These are phyloP conservation scores for Tilletia indica DNA, from an alignment of 1,284 basidiomycete genomes.

Conservation along the genomic window DNA sequence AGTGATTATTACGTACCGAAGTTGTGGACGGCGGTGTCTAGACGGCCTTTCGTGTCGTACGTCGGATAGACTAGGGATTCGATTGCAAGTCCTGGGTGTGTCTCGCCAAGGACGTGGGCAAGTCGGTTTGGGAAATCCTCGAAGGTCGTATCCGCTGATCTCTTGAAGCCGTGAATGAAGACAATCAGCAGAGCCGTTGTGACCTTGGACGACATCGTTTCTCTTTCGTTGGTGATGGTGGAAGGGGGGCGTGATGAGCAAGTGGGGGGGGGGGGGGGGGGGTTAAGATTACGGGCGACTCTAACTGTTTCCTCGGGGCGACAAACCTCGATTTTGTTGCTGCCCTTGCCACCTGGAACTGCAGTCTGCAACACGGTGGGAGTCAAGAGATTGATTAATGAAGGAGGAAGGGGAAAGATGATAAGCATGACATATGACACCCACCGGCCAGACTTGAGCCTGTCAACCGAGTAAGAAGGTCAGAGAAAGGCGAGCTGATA, in stretches of 20 bases:
- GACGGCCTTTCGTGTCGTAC: slow-evolving; percentile 69
- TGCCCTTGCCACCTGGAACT: too few relatives aligned
- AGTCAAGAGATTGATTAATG: too few relatives aligned
- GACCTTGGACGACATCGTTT: background rate
- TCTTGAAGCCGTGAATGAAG: slow-evolving; percentile 64
- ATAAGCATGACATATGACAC: too few relatives aligned
- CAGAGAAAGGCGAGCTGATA: too few relatives aligned
- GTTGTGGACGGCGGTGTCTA: slow-evolving; percentile 36
- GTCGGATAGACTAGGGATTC: slow-evolving; percentile 80
- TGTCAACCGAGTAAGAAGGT: too few relatives aligned
- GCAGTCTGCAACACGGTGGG: too few relatives aligned
- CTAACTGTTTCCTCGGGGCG: too few relatives aligned
- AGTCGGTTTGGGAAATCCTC: slow-evolving; percentile 72
- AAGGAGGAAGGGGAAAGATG: too few relatives aligned
- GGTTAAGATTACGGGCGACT: too few relatives aligned
- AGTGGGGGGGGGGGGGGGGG: too few relatives aligned
- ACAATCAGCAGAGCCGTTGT: background rate
- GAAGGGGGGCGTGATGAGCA: background rate
- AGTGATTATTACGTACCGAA: slow-evolving; percentile 19
- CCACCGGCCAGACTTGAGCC: too few relatives aligned
- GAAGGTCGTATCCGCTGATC: slow-evolving; percentile 72
- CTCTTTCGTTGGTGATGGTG: background rate
- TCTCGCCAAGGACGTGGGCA: slow-evolving; percentile 67
- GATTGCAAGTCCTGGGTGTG: slow-evolving; percentile 62
- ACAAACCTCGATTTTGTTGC: too few relatives aligned